Base-by-base conservation (phyloP, 768 basidiomycete genomes). In the Auriscalpium orientale region DNA sequence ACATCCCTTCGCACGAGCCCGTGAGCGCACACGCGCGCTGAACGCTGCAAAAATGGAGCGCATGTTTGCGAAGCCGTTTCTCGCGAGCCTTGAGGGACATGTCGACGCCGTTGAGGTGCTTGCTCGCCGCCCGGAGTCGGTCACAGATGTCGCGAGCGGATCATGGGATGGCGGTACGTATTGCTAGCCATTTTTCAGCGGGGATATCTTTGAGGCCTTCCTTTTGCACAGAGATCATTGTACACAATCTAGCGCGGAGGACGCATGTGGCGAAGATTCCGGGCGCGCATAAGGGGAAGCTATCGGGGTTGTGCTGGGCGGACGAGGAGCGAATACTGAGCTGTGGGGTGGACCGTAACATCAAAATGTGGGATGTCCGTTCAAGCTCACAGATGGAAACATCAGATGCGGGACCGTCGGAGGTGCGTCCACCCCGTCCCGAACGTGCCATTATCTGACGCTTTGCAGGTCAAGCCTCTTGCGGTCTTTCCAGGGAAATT, bases 51-150 rank as follows among this genome's bases (percentile, higher is more conserved):
- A 99, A 74, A 90, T 99, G 79, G 95, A 98, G 51, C 78, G 91
- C 56, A 91, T 99, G 74, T 98, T 98, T 67, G 86, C 97, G n/a
- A 98, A 97, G 65, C 97, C 97, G 0, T 98, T 98, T 65, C 77
- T 99, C 15, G 91, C 82, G 38, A 79, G 83, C 52, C 68, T 99
- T 49, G 95, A 97, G 58, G 97, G 97, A 2, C 97, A 98, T 69
- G 77, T 89, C 40, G 95, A 98, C 67, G 92, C 93, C 16, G 86
- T 98, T n/a, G 95, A 97, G 71, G 82, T 84, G 18, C 72, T 98
- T 56, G 80, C 80, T 15, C 84, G 81, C 62, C 86, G 83, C 59
- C 83, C 85, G 18, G 82, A 84, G 16, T 82, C 87, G 1, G 73
- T 97, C 21, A 84, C 83, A 16, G 78, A 84, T 28, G 78, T 98